Evolutionary conservation across 2,329 filamentous ascomycete species (phyloP), one percentile per base, ranked within the genome.

Genomic region (Penicillium sp.): DNA sequence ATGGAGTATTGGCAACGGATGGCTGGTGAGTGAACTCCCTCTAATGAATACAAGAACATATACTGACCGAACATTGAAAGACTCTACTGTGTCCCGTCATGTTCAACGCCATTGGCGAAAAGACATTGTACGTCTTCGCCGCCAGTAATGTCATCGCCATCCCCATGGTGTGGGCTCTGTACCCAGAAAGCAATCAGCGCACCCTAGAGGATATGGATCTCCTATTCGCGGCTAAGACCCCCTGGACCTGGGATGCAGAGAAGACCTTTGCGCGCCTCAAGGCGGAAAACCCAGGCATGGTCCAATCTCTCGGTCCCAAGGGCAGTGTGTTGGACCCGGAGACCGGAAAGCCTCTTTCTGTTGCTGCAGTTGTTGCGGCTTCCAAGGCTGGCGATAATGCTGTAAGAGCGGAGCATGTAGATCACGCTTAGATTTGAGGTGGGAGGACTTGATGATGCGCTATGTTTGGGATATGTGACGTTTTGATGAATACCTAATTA

Each of bases 131-230:
- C 69, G 86, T 92, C 50, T 92, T 91, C 65, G 89, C 83, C 1
- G 85, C 82, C 4, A 84, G 82, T 68, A 91, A 90, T 67, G 73
- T 86, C 9, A 71, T 89, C 31, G 81, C 83, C 1, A 86, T 91
- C 5, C 82, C 86, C 0, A 84, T 90, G 74, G 85, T 90, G 0
- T 92, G 87, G 86, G 86, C 86, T 0, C 67, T 92, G 0, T 91
- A 90, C 57, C 89, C 89, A 0, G 89, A 91, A 69, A 89, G 85
- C 3, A 90, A 87, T 67, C 86, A 89, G 70, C 82, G 89, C 0
- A 91, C 88, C 0, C 77, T 91, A 0, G 89, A 91, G 67, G 88
- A 91, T 67, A 91, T 91, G 78, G 86, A 92, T 60, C 74, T 91
- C 0, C 74, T 91, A 0, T 91, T 92, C 64, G 86, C 88, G 0